Evolutionary conservation across 495 filamentous ascomycete genomes (phyloP).

Genomic region (Cladorrhinum samala): DNA sequence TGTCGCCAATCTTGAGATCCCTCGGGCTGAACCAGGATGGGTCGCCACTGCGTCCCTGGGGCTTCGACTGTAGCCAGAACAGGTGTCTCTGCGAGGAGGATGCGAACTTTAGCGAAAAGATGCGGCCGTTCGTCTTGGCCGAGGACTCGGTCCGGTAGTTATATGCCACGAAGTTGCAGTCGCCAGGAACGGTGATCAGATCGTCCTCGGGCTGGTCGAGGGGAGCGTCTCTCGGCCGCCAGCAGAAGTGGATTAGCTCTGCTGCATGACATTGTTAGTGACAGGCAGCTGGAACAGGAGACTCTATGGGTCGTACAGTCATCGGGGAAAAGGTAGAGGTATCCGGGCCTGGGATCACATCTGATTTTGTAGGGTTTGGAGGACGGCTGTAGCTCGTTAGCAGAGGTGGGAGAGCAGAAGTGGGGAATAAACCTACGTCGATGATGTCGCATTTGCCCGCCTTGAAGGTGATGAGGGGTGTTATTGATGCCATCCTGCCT

Average conservation of each 20-base stretch:
- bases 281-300: background rate
- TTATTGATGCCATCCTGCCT: slow-evolving; percentile 64
- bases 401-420: background rate
- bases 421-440: slow-evolving; percentile 53
- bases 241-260: slow-evolving; percentile 95
- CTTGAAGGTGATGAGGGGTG: slow-evolving; percentile 92
- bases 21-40: slow-evolving; percentile 71
- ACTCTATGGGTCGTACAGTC: slow-evolving; percentile 56
- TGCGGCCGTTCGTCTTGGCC: slow-evolving; percentile 74
- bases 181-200: slow-evolving; percentile 82
- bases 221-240: slow-evolving; percentile 56
- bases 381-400: slow-evolving; percentile 45
- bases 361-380: slow-evolving; percentile 59
- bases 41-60: slow-evolving; percentile 68
- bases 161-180: slow-evolving; percentile 81
- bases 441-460: slow-evolving; percentile 87
- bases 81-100: slow-evolving; percentile 88
- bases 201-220: slow-evolving; percentile 69
- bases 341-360: slow-evolving; percentile 66
- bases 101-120: slow-evolving; percentile 89
- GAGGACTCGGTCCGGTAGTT: slow-evolving; percentile 44
- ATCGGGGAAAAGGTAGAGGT: slow-evolving; percentile 89
- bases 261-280: slow-evolving; percentile 16
- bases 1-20: slow-evolving; percentile 73
- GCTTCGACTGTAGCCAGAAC: slow-evolving; percentile 92